phyloP scores from a whole-genome alignment of 805 yeast species.

The Ogataea wickerhamii region DNA sequence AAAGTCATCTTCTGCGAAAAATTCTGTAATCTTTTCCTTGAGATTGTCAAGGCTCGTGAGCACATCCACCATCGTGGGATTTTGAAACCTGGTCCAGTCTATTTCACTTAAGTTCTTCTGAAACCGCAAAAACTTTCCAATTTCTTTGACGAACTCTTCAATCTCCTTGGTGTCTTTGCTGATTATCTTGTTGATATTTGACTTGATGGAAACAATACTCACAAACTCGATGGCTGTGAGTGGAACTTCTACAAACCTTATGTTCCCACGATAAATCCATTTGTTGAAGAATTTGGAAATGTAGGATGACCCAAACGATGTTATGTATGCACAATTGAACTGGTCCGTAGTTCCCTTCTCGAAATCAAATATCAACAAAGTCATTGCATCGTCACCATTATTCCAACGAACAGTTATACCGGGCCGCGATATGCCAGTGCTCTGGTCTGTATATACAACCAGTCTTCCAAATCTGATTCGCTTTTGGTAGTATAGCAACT shows the following conservation, averaged over 20 bases:
- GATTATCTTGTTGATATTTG: conserved; percentile 34
- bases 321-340: conserved; percentile 22
- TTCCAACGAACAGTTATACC: conserved; percentile 55
- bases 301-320: conserved; percentile 29
- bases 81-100: conserved; percentile 36
- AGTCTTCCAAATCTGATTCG: conserved; percentile 53
- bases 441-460: conserved; percentile 50
- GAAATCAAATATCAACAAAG: conserved; percentile 45
- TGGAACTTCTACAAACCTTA: conserved; percentile 37
- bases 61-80: conserved; percentile 35
- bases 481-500: conserved; percentile 45
- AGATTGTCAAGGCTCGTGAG: conserved; percentile 36
- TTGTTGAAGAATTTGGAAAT: conserved; percentile 34
- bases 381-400: conserved; percentile 30
- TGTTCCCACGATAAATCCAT: conserved; percentile 23
- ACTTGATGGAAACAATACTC: conserved; percentile 35
- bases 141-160: conserved; percentile 34
- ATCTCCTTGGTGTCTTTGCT: conserved; percentile 37
- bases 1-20: conserved; percentile 27
- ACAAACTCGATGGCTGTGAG: conserved; percentile 42
- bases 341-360: conserved; percentile 20
- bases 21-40: conserved; percentile 17
- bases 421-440: conserved; percentile 34
- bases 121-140: conserved; percentile 34
- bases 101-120: conserved; percentile 44